These are phyloP conservation scores for Sphagnurus paluster DNA, from an alignment of 1,284 basidiomycete species.

Conservation along the genomic window DNA sequence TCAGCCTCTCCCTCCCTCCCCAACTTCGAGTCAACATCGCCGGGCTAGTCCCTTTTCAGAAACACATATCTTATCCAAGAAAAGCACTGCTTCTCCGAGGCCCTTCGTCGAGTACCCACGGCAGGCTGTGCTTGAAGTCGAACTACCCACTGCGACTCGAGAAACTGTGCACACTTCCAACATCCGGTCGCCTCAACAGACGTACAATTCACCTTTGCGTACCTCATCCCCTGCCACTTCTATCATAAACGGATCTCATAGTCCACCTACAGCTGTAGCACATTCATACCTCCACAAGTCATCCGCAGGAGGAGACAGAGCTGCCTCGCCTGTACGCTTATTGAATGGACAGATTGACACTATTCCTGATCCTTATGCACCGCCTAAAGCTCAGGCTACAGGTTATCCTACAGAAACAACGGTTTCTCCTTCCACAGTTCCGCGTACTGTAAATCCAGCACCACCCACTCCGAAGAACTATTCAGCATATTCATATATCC, in stretches of 20 bases:
- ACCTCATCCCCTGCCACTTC: slow-evolving; percentile 9
- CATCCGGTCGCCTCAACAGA: slow-evolving; percentile 5
- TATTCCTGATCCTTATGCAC: slow-evolving; percentile 29
- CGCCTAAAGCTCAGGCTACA: slow-evolving; percentile 26
- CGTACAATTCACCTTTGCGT: slow-evolving; percentile 6
- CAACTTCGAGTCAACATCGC: slow-evolving; percentile 9
- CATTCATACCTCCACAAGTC: slow-evolving; percentile 17
- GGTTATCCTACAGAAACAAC: slow-evolving; percentile 28
- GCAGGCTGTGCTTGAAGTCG: slow-evolving; percentile 5
- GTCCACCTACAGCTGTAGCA: slow-evolving; percentile 2
- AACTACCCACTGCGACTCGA: slow-evolving; percentile 4
- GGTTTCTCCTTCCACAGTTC: slow-evolving; percentile 32
- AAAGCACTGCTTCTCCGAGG: slow-evolving; percentile 11
- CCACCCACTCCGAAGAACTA: slow-evolving; percentile 26
- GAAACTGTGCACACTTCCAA: background rate
- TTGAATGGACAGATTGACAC: slow-evolving; percentile 13
- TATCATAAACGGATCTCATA: slow-evolving; percentile 4
- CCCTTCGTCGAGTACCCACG: slow-evolving; percentile 6
- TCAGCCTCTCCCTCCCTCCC: slow-evolving; percentile 18
- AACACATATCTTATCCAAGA: background rate
- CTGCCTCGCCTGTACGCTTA: slow-evolving; percentile 12
- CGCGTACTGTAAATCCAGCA: slow-evolving; percentile 25
- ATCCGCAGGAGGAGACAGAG: slow-evolving; percentile 11
- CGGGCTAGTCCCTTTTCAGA: slow-evolving; percentile 13
- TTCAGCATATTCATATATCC: slow-evolving; percentile 16